Evolutionary conservation across 2,329 filamentous ascomycete species (phyloP), one percentile per base, ranked within the genome.

Genomic region (Venturia aucupariae): DNA sequence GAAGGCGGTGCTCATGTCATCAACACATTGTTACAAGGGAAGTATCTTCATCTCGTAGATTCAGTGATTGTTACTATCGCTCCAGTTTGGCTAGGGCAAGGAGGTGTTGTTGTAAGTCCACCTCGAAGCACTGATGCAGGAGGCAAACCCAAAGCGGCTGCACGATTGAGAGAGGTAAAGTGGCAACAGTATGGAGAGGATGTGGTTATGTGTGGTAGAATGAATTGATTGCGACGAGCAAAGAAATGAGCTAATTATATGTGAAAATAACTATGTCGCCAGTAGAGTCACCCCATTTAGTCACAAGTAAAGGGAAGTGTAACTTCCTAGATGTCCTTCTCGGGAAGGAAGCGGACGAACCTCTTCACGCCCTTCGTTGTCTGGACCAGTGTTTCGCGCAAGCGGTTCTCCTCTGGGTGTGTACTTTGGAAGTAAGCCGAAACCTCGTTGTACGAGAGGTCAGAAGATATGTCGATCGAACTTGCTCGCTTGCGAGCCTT

Each of bases 61-160:
- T 87, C 86, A 2, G 86, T 95, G 62, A 87, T 96, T 69, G 81
- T 96, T 67, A 96, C 92, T 0, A 84, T 96, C 70, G 90, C 92
- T 1, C 92, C 92, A 13, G 90, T 86, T 0, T 96, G 90, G 83
- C 80, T 96, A 15, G 92, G 92, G 2, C 80, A 82, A 64, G 90
- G 89, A 8, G 90, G 90, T 11, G 88, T 95, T 6, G 80, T 84
- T 11, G 89, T 95, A 5, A 86, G 84, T 44, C 91, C 91, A 4
- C 78, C 82, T 32, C 79, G 84, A 30, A 81, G 79, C 46, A 70
- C 72, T 2, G 80, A 81, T 65, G 72, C 74, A 1, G 72, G 79
- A 24, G 83, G 82, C 7, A 76, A 78, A 51, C 65, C 66, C 42
- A 61, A 81, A 61, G 80, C 86, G 17, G 86, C 84, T 1, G 83